Conservation (phyloP, 306 rosid genomes). For the Medicago lupulina region DNA sequence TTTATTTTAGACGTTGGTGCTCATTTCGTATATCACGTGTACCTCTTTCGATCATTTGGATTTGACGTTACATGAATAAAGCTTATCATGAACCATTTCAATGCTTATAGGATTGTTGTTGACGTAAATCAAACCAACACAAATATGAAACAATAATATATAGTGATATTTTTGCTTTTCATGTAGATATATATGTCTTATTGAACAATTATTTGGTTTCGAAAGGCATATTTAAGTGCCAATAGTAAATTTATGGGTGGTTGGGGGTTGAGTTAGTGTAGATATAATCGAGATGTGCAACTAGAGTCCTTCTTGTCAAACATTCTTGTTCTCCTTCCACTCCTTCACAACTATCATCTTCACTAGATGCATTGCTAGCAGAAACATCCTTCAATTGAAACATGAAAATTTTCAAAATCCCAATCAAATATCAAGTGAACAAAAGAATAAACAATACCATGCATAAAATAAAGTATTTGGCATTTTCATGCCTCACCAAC, state of each 20-base stretch:
- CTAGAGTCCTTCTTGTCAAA: slow-evolving; percentile 67
- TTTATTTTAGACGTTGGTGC: too few relatives aligned
- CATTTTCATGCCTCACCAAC: neutral
- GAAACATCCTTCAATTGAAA: slow-evolving; percentile 42
- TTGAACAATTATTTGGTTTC: neutral
- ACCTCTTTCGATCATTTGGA: too few relatives aligned
- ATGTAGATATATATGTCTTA: neutral
- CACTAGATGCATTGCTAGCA: neutral
- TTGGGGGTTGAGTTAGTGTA: slow-evolving; percentile 40
- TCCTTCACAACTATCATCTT: slow-evolving; percentile 56
- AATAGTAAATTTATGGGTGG: neutral
- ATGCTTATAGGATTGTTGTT: too few relatives aligned
- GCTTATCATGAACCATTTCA: too few relatives aligned
- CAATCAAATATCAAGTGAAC: neutral
- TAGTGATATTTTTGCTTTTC: neutral
- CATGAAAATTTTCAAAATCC: slow-evolving; percentile 13
- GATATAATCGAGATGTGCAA: slow-evolving; percentile 75
- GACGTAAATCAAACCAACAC: neutral
- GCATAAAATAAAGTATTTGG: neutral
- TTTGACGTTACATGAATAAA: too few relatives aligned
- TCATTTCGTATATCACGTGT: too few relatives aligned
- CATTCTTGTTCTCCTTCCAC: slow-evolving; percentile 56
- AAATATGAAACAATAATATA: neutral
- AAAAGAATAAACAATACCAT: neutral
- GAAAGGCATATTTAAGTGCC: neutral